A percentile compares a stretch with the other conserved stretches of the same genome.
phyloP scores from a whole-genome alignment of 805 yeast species.

The Kregervanrija fluxuum region DNA sequence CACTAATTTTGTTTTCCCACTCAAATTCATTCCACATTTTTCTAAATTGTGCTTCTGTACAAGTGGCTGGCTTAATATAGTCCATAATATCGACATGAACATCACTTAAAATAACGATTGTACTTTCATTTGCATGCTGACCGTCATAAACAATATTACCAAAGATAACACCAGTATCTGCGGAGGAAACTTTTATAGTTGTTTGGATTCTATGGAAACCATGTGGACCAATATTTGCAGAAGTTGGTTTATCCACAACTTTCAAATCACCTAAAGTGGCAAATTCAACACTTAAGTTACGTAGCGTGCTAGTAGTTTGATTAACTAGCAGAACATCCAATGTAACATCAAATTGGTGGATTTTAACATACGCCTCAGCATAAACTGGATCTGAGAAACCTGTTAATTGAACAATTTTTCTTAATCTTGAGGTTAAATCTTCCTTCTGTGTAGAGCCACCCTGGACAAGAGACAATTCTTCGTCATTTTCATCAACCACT shows the following conservation, averaged over 20 bases:
- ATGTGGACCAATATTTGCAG: constrained; percentile 93
- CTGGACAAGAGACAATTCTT: constrained; percentile 54
- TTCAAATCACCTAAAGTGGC: constrained; percentile 94
- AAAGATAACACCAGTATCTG: constrained; percentile 96
- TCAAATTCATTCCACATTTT: constrained; percentile 99
- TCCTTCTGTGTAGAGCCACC: constrained; percentile 45
- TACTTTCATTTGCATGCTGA: constrained; percentile 81
- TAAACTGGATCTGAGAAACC: constrained; percentile 98
- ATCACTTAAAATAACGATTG: constrained; percentile 87
- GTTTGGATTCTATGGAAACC: constrained; percentile 88
- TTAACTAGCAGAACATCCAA: constrained; percentile 90
- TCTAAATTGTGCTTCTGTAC: constrained; percentile 86
- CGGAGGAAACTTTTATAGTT: constrained; percentile 90
- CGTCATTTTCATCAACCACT: constrained; percentile 40
- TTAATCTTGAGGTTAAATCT: constrained; percentile 68
- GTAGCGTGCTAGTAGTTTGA: constrained; percentile 86
- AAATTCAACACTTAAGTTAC: constrained; percentile 88
- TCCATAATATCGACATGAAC: constrained; percentile 96
- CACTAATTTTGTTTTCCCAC: constrained; percentile 97
- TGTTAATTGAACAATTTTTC: constrained; percentile 87
- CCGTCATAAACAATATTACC: constrained; percentile 98
- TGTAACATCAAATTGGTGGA: constrained; percentile 95
- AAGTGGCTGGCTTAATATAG: constrained; percentile 90
- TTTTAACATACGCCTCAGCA: constrained; percentile 93
- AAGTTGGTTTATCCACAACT: constrained; percentile 84